Evolutionary conservation across 2,329 filamentous ascomycete species (phyloP).

Genomic region (Colletotrichum karsti): DNA sequence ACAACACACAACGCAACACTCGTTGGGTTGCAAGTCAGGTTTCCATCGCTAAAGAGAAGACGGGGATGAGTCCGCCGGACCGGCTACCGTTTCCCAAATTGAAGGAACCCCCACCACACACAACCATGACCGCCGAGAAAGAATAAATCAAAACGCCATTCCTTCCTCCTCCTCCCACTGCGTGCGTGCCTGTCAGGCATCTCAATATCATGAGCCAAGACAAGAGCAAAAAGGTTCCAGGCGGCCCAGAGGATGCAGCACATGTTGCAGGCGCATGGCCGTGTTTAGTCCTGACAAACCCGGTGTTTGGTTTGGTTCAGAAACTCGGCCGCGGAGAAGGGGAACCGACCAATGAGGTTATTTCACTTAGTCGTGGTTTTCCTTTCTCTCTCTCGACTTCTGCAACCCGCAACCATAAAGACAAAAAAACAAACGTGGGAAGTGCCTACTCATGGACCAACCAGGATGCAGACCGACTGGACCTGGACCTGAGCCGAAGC

Average conservation of each 20-base stretch:
- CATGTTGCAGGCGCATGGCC: not conserved
- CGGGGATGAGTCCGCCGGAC: not conserved
- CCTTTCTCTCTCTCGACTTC: not conserved
- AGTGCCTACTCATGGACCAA: not conserved
- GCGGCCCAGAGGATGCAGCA: not conserved
- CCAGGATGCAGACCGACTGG: no score
- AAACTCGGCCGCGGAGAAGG: no score
- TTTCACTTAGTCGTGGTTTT: conserved; percentile 23
- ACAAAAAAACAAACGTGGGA: no score
- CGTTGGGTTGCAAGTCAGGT: not conserved
- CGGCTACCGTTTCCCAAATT: not conserved
- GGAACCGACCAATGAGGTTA: conserved; percentile 16
- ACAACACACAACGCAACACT: no score
- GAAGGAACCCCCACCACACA: not conserved
- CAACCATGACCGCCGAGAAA: not conserved
- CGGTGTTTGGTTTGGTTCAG: no score
- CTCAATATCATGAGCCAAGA: not conserved
- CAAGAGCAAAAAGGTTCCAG: not conserved
- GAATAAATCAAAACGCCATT: not conserved
- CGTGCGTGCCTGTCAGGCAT: not conserved
- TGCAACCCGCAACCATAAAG: not conserved
- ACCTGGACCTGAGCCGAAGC: not conserved
- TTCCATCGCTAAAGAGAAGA: not conserved
- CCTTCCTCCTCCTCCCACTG: not conserved
- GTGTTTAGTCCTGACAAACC: not conserved